Base-by-base conservation (phyloP, 352 stramenopile species). In the Pythium aquatile region DNA sequence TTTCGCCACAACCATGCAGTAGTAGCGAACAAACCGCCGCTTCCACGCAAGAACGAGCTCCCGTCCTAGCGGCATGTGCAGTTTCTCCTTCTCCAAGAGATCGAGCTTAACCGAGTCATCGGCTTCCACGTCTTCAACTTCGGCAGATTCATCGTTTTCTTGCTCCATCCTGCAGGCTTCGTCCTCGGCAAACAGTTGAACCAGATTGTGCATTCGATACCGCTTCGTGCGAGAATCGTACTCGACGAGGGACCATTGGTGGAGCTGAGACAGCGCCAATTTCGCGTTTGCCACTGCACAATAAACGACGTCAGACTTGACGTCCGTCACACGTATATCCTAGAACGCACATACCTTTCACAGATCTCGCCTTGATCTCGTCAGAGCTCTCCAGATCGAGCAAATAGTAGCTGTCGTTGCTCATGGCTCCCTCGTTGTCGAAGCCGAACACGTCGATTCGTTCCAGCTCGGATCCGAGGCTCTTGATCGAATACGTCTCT, bases 171-270 rank as follows among this genome's bases (percentile, higher is more conserved):
- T 69, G 35, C 66, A 76, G 46, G 81, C 83, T 75, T 94, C 85
- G 58, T 91, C 81, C 63, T 94, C 83, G 2, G 85, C 85, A 68
- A 94, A 94, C 35, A 92, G 74, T 62, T 93, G 85, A 29, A 94
- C 80, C 20, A 94, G 78, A 40, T 90, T 94, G 63, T 94, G 85
- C 75, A 94, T 87, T 2, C 83, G 85, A 69, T 92, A 94, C 13
- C 80, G 77, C 64, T 81, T 87, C 5, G 78, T 75, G 42, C 81
- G 77, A 16, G 77, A 77, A 46, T 92, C 83, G 32, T 86, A 90
- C 60, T 94, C 85, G 32, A 94, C 79, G 4, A 94, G 74, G 1
- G 85, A 94, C 85, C 85, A 94, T 49, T 92, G 78, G 47, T 91
- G 80, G 35, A 94, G 77, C 35, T 77, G 74, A 46, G 76, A 68